Evolutionary conservation across 768 basidiomycete species (phyloP).

Genomic region (Boletus bicolor): DNA sequence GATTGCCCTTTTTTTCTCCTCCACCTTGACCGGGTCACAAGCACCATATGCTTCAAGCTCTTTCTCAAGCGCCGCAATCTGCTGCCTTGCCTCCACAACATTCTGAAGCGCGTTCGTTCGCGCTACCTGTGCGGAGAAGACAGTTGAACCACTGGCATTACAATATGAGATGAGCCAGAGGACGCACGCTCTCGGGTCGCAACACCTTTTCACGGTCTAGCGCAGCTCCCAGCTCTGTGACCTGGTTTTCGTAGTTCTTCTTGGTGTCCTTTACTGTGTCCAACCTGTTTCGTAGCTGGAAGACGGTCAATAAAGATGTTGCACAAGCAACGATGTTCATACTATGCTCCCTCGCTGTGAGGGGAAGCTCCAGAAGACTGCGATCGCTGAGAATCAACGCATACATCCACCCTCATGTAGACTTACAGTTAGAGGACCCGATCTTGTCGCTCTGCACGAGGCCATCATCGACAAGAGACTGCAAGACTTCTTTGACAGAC

Average conservation of each 20-base stretch:
- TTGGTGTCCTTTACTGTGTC: slow-evolving; percentile 47
- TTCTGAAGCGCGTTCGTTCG: slow-evolving; percentile 52
- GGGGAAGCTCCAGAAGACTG: slow-evolving; percentile 96
- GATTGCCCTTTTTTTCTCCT: slow-evolving; percentile 70
- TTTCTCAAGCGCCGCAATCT: slow-evolving; percentile 49
- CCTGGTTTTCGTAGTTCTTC: slow-evolving; percentile 41
- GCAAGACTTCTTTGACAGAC: slow-evolving; percentile 87
- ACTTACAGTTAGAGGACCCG: slow-evolving; percentile 88
- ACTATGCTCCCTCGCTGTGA: slow-evolving; percentile 83
- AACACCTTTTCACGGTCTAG: slow-evolving; percentile 51
- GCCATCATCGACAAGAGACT: slow-evolving; percentile 83
- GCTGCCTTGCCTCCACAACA: slow-evolving; percentile 47
- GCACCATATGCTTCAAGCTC: slow-evolving; percentile 79
- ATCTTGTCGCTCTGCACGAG: slow-evolving; percentile 89
- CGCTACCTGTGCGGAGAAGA: slow-evolving; percentile 42
- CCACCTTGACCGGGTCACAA: slow-evolving; percentile 79
- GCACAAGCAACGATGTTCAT: slow-evolving; percentile 2
- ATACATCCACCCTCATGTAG: slow-evolving; percentile 14
- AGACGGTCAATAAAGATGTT: not conserved
- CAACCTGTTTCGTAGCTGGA: slow-evolving; percentile 59
- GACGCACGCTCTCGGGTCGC: slow-evolving; percentile 56
- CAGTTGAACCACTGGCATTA: not conserved
- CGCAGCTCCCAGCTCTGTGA: slow-evolving; percentile 44
- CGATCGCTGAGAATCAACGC: slow-evolving; percentile 12
- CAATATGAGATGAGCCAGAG: not conserved